Percentiles rank a stretch among this genome's conserved stretches.
Conservation (phyloP, 2,329 filamentous ascomycete genomes). For the Phyllosticta citrichinensis region DNA sequence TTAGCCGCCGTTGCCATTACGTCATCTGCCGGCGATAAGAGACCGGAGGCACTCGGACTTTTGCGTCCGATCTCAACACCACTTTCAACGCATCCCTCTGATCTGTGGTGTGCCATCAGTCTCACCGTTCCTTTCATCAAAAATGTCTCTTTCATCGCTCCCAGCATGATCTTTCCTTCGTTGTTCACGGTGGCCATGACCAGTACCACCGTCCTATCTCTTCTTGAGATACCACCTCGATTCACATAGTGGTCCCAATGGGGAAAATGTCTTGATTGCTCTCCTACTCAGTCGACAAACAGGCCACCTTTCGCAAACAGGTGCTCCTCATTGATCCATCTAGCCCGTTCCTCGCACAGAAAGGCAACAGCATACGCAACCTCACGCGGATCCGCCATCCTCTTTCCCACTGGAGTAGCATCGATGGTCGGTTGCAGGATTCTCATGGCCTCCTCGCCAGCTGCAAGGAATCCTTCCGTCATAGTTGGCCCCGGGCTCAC, state of each 20-base stretch:
- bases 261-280: background rate
- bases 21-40: too few species aligned
- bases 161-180: background rate
- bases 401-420: conserved; percentile 33
- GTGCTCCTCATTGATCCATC: conserved; percentile 39
- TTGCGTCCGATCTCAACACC: background rate
- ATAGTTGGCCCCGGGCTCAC: conserved; percentile 36
- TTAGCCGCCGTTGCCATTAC: background rate
- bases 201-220: background rate
- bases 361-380: conserved; percentile 39
- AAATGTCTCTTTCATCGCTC: background rate
- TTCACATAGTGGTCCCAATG: background rate
- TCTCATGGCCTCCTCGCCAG: conserved; percentile 33
- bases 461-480: conserved; percentile 22
- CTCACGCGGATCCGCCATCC: conserved; percentile 37
- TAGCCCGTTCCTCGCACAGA: conserved; percentile 34
- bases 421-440: conserved; percentile 41
- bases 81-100: background rate
- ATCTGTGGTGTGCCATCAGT: background rate
- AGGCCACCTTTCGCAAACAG: conserved; percentile 19
- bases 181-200: background rate
- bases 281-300: conserved; percentile 12
- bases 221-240: background rate
- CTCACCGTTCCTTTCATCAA: background rate
- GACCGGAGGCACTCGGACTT: background rate